Evolutionary conservation across 768 basidiomycete genomes (phyloP).

Genomic region (Tulasnella calospora): DNA sequence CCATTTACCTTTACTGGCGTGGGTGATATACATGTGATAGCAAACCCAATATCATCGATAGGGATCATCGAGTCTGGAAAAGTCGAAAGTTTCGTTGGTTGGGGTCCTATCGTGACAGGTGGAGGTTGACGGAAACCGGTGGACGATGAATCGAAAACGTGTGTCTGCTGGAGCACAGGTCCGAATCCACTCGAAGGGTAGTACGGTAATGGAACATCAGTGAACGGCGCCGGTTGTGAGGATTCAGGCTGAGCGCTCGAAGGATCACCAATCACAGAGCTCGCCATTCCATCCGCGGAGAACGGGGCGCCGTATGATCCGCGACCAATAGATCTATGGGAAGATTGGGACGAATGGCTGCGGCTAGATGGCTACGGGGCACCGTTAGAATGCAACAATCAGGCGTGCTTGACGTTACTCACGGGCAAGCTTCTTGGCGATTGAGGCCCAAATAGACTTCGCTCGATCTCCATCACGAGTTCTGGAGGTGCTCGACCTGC

Average conservation of each 20-base stretch:
- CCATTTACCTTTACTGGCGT: background rate
- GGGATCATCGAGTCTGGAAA: background rate
- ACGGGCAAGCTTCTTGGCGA: slow-evolving; percentile 60
- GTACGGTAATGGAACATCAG: background rate
- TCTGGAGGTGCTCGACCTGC: no score
- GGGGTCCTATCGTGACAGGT: background rate
- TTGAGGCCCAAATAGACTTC: slow-evolving; percentile 34
- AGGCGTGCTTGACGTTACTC: slow-evolving; percentile 33
- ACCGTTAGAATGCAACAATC: background rate
- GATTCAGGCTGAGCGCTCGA: background rate
- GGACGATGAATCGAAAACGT: slow-evolving; percentile 12
- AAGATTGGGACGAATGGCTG: slow-evolving; percentile 14
- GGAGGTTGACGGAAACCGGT: slow-evolving; percentile 3
- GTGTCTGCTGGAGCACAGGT: slow-evolving; percentile 10
- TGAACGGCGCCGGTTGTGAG: background rate
- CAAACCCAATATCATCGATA: background rate
- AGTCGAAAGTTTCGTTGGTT: background rate
- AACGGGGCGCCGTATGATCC: background rate
- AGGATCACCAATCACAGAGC: background rate
- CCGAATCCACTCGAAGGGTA: slow-evolving; percentile 9
- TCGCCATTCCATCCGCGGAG: slow-evolving; percentile 8
- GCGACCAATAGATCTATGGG: slow-evolving; percentile 19
- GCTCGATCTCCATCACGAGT: no score
- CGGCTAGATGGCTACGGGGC: background rate
- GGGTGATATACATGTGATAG: background rate